Evolutionary conservation across 805 yeast species (phyloP), one percentile per base, ranked within the genome.

Genomic region (Pichia kluyveri): DNA sequence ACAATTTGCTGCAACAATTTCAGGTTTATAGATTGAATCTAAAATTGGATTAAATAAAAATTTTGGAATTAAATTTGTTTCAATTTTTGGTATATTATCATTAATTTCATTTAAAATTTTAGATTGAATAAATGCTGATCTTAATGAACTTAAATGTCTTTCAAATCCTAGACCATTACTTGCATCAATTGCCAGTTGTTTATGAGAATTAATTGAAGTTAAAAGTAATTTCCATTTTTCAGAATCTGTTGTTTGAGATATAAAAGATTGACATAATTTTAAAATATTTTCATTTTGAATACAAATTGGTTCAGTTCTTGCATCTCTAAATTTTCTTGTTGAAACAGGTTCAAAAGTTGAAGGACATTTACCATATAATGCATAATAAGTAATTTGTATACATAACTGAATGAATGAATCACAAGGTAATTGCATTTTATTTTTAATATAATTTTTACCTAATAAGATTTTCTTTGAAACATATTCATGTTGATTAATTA

Each of bases 241-340:
- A 45, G 54, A 43, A 14, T 67, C 60, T 5, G 75, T 58, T 1
- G 78, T 65, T 45, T 75, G 79, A 23, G 88, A 78, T 41, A 84
- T 80, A 58, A 79, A 85, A 1, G 73, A 56, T 59, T 83, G 88
- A 45, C 83, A 83, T 50, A 76, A 66, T 52, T 71, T 66, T 44
- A 72, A 59, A 49, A 77, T 65, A 27, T 63, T 53, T 18, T 77
- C 81, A 54, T 74, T 77, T 57, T 83, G 91, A 39, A 83, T 70
- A 26, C 85, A 77, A 40, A 83, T 70, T 23, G 83, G 72, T 52
- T 83, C 87, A 0, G 89, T 82, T 55, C 95, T 73, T 6, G 89
- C 73, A 59, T 81, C 81, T 51, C 70, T 71, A 62, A 83, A 85
- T 50, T 71, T 71, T 51, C 95, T 69, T 1, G 90, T 84, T 6